phyloP scores from a whole-genome alignment of 495 filamentous ascomycete genomes.

The Aspergillus conjunctus region DNA sequence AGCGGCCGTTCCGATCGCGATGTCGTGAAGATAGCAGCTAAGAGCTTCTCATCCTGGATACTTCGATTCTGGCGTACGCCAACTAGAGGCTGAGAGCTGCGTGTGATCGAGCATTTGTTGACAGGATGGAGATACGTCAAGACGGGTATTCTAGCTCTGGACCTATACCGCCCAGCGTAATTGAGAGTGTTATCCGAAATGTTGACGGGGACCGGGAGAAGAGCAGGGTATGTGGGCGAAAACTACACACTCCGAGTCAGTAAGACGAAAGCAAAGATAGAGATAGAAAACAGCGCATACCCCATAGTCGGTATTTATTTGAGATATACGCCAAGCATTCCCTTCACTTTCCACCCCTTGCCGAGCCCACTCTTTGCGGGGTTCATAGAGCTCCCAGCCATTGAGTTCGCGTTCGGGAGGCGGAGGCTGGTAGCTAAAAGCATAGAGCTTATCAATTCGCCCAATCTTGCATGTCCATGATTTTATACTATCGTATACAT shows the following conservation, averaged over 20 bases:
- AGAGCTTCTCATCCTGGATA: slow-evolving; percentile 92
- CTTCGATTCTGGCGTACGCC: slow-evolving; percentile 87
- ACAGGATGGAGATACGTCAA: slow-evolving; percentile 92
- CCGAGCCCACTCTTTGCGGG: slow-evolving; percentile 74
- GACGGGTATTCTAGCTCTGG: slow-evolving; percentile 81
- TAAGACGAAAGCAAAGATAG: slow-evolving; percentile 3
- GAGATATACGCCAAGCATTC: slow-evolving; percentile 86
- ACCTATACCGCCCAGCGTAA: slow-evolving; percentile 88
- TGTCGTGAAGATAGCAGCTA: slow-evolving; percentile 91
- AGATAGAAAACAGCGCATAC: slow-evolving; percentile 38
- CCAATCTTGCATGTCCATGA: slow-evolving; percentile 79
- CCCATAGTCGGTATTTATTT: slow-evolving; percentile 82
- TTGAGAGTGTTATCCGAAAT: slow-evolving; percentile 97
- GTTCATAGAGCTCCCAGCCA: slow-evolving; percentile 88
- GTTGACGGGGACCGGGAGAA: slow-evolving; percentile 78
- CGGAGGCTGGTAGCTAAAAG: slow-evolving; percentile 80
- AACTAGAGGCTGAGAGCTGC: slow-evolving; percentile 90
- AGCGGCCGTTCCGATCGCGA: slow-evolving; percentile 54
- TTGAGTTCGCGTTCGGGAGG: slow-evolving; percentile 73
- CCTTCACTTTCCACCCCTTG: slow-evolving; percentile 79
- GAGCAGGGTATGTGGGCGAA: slow-evolving; percentile 89
- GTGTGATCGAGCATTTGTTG: slow-evolving; percentile 95
- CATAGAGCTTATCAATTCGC: slow-evolving; percentile 86
- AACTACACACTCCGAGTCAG: slow-evolving; percentile 59
- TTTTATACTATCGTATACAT: slow-evolving; percentile 88